Percentiles rank a stretch among this genome's conserved stretches.
phyloP scores from a whole-genome alignment of 768 basidiomycete species.

The Pilatotrama ljubarskyi region DNA sequence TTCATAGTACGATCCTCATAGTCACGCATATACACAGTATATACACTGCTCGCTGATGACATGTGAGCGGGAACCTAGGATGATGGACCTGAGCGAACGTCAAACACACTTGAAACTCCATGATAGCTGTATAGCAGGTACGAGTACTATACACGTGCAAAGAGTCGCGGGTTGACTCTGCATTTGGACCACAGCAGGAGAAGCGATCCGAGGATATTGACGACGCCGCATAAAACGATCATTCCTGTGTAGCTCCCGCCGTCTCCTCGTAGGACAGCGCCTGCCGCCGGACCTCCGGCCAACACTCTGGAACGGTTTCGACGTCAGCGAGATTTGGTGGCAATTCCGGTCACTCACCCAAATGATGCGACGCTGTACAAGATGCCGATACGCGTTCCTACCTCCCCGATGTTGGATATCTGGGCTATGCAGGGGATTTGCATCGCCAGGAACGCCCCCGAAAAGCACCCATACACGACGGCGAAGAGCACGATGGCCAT shows the following conservation, averaged over 20 bases:
- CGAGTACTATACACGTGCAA: conserved; percentile 6
- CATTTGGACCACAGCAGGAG: conserved; percentile 46
- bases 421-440: conserved; percentile 32
- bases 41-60: too few relatives aligned
- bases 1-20: too few relatives aligned
- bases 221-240: conserved; percentile 59
- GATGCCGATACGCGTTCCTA: conserved; percentile 64
- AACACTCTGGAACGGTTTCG: conserved; percentile 44
- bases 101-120: too few relatives aligned
- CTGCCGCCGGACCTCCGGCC: conserved; percentile 61
- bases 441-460: conserved; percentile 26
- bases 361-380: conserved; percentile 64
- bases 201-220: conserved; percentile 57
- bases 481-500: conserved; percentile 30
- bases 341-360: conserved; percentile 52
- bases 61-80: too few relatives aligned
- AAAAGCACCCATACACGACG: conserved; percentile 30
- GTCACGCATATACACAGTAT: too few relatives aligned
- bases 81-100: too few relatives aligned
- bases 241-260: conserved; percentile 48
- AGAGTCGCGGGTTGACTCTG: background rate
- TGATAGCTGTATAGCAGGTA: too few relatives aligned
- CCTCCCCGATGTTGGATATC: conserved; percentile 57
- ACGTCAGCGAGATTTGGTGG: background rate
- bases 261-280: conserved; percentile 49